Percentiles rank a stretch among this genome's conserved stretches.
phyloP scores from a whole-genome alignment of 371 early-diverging fungal species.

The Syncephalastrum contaminatum region DNA sequence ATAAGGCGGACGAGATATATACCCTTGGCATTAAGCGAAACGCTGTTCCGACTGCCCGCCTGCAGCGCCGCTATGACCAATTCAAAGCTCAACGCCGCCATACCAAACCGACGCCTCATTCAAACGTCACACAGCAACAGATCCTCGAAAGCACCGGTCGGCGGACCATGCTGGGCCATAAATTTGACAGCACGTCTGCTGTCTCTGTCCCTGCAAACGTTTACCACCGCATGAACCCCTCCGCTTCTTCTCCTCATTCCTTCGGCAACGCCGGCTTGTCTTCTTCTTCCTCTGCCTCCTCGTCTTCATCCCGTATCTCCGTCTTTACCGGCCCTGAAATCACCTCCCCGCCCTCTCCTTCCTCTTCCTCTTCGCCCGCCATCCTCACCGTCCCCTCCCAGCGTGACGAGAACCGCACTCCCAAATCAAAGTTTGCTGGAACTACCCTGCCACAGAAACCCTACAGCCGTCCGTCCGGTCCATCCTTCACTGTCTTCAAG shows the following conservation, averaged over 20 bases:
- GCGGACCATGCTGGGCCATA: conserved; percentile 27
- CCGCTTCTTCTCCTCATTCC: conserved; percentile 2
- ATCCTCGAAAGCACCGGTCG: conserved; percentile 6
- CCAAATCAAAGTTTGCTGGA: conserved; percentile 51
- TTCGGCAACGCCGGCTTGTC: not conserved
- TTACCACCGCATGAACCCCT: conserved; percentile 12
- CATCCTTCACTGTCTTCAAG: conserved; percentile 43
- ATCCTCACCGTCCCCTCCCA: conserved; percentile 3
- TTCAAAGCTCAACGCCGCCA: conserved; percentile 6
- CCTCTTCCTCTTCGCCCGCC: conserved; percentile 17
- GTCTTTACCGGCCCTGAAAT: conserved; percentile 9
- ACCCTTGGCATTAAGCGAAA: conserved; percentile 50
- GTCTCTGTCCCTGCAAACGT: conserved; percentile 20
- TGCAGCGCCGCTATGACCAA: conserved; percentile 21
- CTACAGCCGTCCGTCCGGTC: conserved; percentile 12
- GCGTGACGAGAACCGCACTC: conserved; percentile 50
- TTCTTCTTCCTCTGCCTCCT: not conserved
- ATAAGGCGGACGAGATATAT: conserved; percentile 53
- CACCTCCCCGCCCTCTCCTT: conserved; percentile 12
- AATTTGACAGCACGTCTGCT: conserved; percentile 14
- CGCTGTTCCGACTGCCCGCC: conserved; percentile 52
- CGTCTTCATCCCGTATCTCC: conserved; percentile 6
- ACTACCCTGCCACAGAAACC: conserved; percentile 43
- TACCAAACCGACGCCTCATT: not conserved
- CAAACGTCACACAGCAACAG: not conserved